A percentile compares a stretch with the other conserved stretches of the same genome.
phyloP scores from a whole-genome alignment of 345 rosid species.

The Anacardium occidentale region DNA sequence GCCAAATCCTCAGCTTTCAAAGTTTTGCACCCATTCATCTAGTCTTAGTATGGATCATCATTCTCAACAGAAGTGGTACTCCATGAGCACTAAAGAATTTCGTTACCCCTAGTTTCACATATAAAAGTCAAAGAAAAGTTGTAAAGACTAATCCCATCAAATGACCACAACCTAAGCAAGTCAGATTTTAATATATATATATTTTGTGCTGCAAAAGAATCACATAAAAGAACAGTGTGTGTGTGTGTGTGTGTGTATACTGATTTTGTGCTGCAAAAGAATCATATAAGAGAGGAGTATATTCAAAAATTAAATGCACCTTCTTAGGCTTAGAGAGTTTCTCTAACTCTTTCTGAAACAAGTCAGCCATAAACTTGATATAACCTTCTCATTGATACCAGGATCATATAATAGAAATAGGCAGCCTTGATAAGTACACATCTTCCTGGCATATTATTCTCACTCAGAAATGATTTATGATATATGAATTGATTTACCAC shows the following conservation, averaged over 20 bases:
- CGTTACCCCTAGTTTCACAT: conserved; percentile 50
- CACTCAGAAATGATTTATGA: conserved; percentile 16
- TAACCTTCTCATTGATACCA: conserved; percentile 93
- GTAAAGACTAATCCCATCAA: conserved; percentile 1
- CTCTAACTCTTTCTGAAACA: conserved; percentile 68
- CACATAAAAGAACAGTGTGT: too few species aligned
- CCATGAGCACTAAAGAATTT: conserved; percentile 90
- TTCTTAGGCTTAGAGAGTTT: conserved; percentile 65
- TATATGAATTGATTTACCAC: not conserved
- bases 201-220: too few species aligned
- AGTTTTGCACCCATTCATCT: conserved; percentile 91
- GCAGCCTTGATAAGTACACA: conserved; percentile 60
- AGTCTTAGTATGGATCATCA: conserved; percentile 85
- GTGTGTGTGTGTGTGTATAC: too few species aligned
- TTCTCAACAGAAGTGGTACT: conserved; percentile 81
- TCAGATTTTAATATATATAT: not conserved
- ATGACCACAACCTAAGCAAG: not conserved
- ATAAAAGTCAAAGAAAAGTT: conserved; percentile 9
- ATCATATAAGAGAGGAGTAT: not conserved
- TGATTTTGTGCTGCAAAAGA: not conserved
- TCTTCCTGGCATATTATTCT: conserved; percentile 59
- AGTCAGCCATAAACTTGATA: conserved; percentile 79
- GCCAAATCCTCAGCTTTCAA: conserved; percentile 66
- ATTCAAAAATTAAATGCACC: conserved; percentile 38
- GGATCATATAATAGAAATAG: conserved; percentile 80